Conservation (phyloP, 495 filamentous ascomycete genomes). For the Aspergillus nanangensis region DNA sequence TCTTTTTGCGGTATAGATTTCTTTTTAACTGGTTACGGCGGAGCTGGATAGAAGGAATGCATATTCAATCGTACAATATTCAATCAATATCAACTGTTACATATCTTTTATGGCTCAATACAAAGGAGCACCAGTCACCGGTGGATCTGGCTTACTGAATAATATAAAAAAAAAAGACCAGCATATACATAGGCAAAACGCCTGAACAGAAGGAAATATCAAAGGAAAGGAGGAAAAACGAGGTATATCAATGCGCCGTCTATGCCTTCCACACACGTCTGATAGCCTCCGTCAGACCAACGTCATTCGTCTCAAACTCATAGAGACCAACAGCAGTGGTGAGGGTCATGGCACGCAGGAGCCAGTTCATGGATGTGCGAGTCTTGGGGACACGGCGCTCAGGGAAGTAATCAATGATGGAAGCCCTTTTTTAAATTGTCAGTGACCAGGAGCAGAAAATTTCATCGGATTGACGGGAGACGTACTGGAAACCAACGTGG, state of each 20-base stretch:
- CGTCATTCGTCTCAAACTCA: conserved; percentile 99
- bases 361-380: conserved; percentile 63
- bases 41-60: too few species aligned
- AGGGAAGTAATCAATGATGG: conserved; percentile 91
- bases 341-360: conserved; percentile 70
- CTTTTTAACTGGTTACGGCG: too few species aligned
- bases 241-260: conserved; percentile 26
- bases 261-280: conserved; percentile 81
- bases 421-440: conserved; percentile 42
- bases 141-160: conserved; percentile 20
- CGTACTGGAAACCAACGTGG: conserved; percentile 86
- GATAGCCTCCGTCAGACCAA: conserved; percentile 84
- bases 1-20: too few species aligned
- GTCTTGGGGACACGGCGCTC: conserved; percentile 61
- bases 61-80: too few species aligned
- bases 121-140: conserved; percentile 17
- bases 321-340: conserved; percentile 85
- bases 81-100: conserved; percentile 12
- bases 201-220: conserved; percentile 23
- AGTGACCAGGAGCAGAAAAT: neutral
- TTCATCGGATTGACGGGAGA: neutral
- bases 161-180: conserved; percentile 24
- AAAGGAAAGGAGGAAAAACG: conserved; percentile 14
- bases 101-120: conserved; percentile 16
- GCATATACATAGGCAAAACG: conserved; percentile 40